These are phyloP conservation scores for Athelia sp. DNA, from an alignment of 1,284 basidiomycete genomes.

Conservation along the genomic window DNA sequence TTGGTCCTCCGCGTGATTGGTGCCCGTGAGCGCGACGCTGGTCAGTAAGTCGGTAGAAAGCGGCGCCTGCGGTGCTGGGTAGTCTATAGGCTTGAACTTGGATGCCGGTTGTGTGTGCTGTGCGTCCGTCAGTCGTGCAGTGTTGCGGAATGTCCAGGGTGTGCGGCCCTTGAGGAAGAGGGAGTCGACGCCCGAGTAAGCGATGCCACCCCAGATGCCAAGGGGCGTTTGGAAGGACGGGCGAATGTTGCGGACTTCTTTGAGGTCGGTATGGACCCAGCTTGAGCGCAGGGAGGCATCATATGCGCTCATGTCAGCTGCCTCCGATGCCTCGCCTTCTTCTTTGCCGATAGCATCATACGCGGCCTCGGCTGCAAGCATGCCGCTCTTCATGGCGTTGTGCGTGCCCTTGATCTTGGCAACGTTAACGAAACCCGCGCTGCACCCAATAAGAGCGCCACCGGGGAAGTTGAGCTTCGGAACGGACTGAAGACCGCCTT, in stretches of 20 bases:
- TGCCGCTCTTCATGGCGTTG: conserved; percentile 99
- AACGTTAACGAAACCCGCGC: conserved; percentile 94
- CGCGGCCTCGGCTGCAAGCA: conserved; percentile 91
- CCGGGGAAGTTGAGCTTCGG: conserved; percentile 94
- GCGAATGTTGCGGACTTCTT: conserved; percentile 90
- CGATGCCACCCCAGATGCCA: conserved; percentile 86
- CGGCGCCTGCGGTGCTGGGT: conserved; percentile 88
- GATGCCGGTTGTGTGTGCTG: conserved; percentile 67
- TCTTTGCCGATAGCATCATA: conserved; percentile 52
- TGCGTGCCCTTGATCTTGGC: conserved; percentile 99
- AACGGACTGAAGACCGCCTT: conserved; percentile 92
- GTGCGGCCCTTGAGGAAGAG: conserved; percentile 82
- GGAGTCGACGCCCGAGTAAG: conserved; percentile 89
- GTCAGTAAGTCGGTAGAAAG: conserved; percentile 95
- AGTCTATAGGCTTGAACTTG: conserved; percentile 79
- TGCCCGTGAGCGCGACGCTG: conserved; percentile 86
- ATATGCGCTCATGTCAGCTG: conserved; percentile 73
- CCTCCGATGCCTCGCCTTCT: conserved; percentile 14
- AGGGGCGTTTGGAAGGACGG: conserved; percentile 87
- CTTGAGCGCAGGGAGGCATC: conserved; percentile 70
- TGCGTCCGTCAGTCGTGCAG: conserved; percentile 58
- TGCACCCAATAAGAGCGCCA: conserved; percentile 92
- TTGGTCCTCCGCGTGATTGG: conserved; percentile 97
- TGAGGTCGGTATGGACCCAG: conserved; percentile 87
- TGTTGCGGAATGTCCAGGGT: conserved; percentile 88